Conservation (phyloP, 2,329 filamentous ascomycete genomes). For the Plenodomus tracheiphilus region DNA sequence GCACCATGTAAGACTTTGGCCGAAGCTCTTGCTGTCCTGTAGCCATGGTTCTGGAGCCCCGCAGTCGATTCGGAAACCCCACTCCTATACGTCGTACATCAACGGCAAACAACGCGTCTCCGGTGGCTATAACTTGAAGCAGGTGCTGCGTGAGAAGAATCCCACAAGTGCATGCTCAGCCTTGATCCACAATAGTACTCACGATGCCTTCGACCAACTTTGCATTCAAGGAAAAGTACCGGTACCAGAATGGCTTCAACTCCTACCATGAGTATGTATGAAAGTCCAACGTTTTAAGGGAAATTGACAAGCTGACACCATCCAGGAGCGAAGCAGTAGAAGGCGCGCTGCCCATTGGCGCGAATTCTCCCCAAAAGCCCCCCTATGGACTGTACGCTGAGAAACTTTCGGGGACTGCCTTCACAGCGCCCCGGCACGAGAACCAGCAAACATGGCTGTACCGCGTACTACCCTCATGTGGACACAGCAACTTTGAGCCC, state of each 20-base stretch:
- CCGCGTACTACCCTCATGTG: constrained; percentile 61
- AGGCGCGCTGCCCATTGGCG: constrained; percentile 72
- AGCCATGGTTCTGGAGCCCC: background rate
- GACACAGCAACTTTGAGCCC: constrained; percentile 58
- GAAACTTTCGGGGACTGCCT: constrained; percentile 63
- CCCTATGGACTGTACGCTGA: constrained; percentile 81
- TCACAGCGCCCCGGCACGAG: constrained; percentile 59
- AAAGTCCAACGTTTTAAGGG: background rate
- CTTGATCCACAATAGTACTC: constrained; percentile 19
- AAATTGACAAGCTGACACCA: background rate
- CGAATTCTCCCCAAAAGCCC: constrained; percentile 82
- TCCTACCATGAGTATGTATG: constrained; percentile 72
- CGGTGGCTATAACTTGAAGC: background rate
- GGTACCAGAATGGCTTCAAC: constrained; percentile 78
- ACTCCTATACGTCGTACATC: background rate
- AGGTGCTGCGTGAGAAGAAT: background rate
- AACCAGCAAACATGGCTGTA: constrained; percentile 65
- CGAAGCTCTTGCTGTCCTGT: constrained; percentile 20
- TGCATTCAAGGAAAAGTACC: constrained; percentile 68
- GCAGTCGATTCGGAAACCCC: too few relatives aligned
- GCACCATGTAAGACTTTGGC: constrained; percentile 22
- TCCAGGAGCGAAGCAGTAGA: constrained; percentile 71
- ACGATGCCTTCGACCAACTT: constrained; percentile 69
- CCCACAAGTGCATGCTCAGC: background rate
- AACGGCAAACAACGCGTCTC: background rate